Evolutionary conservation across 768 basidiomycete species (phyloP).

Genomic region (Mycena haematopus): DNA sequence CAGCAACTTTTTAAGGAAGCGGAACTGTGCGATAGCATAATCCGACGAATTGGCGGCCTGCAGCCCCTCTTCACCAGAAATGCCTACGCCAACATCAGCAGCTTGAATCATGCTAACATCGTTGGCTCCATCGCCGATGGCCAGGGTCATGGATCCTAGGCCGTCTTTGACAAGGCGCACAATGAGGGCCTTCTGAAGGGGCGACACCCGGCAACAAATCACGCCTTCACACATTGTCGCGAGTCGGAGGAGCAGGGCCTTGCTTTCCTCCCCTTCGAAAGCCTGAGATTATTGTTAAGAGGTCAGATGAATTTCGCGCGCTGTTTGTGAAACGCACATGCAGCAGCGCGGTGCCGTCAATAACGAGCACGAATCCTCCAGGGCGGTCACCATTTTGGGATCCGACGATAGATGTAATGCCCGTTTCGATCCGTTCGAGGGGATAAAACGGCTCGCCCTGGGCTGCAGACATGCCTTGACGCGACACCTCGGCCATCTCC

Average conservation of each 20-base stretch:
- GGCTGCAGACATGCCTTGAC: conserved; percentile 50
- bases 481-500: conserved; percentile 45
- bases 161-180: conserved; percentile 94
- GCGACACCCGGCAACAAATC: conserved; percentile 97
- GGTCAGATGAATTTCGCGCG: not conserved
- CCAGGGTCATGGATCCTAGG: conserved; percentile 89
- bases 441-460: conserved; percentile 35
- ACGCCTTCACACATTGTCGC: conserved; percentile 92
- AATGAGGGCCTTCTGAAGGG: conserved; percentile 94
- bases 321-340: conserved; percentile 50
- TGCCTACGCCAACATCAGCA: conserved; percentile 96
- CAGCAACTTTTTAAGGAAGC: conserved; percentile 88
- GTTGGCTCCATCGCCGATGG: conserved; percentile 98
- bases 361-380: conserved; percentile 92
- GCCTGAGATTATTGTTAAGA: conserved; percentile 50
- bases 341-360: conserved; percentile 83
- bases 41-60: conserved; percentile 99
- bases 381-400: conserved; percentile 86
- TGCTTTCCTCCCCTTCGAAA: conserved; percentile 73
- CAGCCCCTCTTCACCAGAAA: conserved; percentile 95
- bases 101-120: conserved; percentile 99
- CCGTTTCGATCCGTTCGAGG: conserved; percentile 69
- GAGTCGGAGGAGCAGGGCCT: conserved; percentile 77
- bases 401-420: conserved; percentile 82
- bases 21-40: conserved; percentile 95